phyloP scores from a whole-genome alignment of 257 asterid genomes.

The Ehretia macrophylla region DNA sequence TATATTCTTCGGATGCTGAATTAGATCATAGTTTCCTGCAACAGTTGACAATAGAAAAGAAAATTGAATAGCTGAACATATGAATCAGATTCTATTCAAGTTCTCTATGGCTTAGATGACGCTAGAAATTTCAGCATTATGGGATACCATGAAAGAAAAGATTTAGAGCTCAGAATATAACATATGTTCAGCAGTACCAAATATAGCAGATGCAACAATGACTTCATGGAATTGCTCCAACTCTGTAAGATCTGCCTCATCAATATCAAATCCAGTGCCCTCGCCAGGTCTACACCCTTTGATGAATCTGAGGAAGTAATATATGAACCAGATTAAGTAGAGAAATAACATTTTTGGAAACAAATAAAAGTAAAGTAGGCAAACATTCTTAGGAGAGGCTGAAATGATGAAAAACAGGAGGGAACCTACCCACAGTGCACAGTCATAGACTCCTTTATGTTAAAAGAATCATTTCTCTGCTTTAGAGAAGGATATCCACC shows the following conservation, averaged over 20 bases:
- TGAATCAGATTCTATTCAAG: neutral
- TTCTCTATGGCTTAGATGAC: too few species aligned
- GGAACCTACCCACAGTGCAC: constrained; percentile 91
- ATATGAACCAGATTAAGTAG: constrained; percentile 8
- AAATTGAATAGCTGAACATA: constrained; percentile 4
- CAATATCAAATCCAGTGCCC: constrained; percentile 80
- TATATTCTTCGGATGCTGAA: constrained; percentile 75
- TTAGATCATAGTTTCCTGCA: constrained; percentile 81
- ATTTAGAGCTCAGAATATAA: constrained; percentile 1
- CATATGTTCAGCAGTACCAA: constrained; percentile 53
- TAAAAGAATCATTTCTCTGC: constrained; percentile 68
- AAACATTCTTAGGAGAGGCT: constrained; percentile 1
- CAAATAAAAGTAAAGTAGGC: neutral
- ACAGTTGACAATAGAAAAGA: constrained; percentile 9
- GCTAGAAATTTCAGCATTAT: neutral
- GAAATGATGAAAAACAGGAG: constrained; percentile 12
- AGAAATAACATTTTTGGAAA: constrained; percentile 4
- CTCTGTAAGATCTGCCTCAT: constrained; percentile 64
- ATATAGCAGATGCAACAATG: constrained; percentile 96
- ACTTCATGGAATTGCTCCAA: constrained; percentile 71
- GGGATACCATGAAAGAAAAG: too few species aligned
- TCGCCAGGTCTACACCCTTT: constrained; percentile 90
- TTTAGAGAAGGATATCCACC: constrained; percentile 92
- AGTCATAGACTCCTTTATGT: constrained; percentile 70
- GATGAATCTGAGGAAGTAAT: constrained; percentile 53